Base-by-base conservation (phyloP, 805 yeast genomes). In the Candida arabinofermentans region DNA sequence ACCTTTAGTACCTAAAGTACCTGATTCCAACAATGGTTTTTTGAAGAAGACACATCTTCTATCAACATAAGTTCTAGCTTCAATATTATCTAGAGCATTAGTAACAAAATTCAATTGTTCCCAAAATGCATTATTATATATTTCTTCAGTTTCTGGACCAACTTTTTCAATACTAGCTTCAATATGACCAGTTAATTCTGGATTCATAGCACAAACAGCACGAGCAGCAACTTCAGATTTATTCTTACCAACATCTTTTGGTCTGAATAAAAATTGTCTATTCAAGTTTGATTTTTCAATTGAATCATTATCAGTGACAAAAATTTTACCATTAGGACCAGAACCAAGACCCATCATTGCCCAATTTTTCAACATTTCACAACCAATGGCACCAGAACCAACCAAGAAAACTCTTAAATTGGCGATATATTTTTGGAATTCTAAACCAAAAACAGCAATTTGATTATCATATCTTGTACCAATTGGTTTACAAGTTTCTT, bases 311-410 rank as follows among this genome's bases (percentile, higher is more conserved):
- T 91, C 99, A 21, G 99, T 93, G 36, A 93, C 83, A 40, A 69
- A 66, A 46, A 93, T 86, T 54, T 79, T 75, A 55, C 99, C 99
- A 3, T 84, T 65, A 30, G 90, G 87, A 32, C 98, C 98, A 19
- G 95, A 75, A 27, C 96, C 98, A 40, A 93, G 69, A 34, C 99
- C 99, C 78, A 90, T 75, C 76, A 93, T 75, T 5, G 99, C 96
- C 98, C 98, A 93, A 60, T 88, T 90, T 67, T 93, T 93, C 57
- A 93, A 73, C 90, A 93, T 91, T 68, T 93, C 99, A 70, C 99
- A 93, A 30, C 99, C 99, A 70, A 93, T 93, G 16, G 99, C 99
- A 61, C 99, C 99, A 2, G 97, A 75, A 34, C 99, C 99, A 31
- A 93, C 99, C 51, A 93, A 71, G 64, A 93, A 91, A 3, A 90